Evolutionary conservation across 192 early-diverging fungal genomes (phyloP).

Genomic region (Coemansia reversa): DNA sequence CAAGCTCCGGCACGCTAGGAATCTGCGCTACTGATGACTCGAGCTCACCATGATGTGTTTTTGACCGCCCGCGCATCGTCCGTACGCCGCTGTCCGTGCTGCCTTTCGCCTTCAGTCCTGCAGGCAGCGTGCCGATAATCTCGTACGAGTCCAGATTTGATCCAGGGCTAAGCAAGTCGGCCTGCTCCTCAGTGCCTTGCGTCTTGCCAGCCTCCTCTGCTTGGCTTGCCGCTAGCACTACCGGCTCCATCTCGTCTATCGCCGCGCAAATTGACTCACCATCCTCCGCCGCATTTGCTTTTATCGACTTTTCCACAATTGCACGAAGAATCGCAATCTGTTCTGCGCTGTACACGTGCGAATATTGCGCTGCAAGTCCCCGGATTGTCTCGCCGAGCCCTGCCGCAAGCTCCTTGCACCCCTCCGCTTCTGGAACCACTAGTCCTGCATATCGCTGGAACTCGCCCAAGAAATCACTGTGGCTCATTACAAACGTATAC

Average conservation of each 20-base stretch:
- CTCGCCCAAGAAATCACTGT: constrained; percentile 46
- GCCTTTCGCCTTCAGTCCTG: constrained; percentile 4
- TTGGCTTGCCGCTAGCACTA: background rate
- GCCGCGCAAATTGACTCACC: constrained; percentile 6
- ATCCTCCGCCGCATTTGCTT: constrained; percentile 2
- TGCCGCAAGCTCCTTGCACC: constrained; percentile 6
- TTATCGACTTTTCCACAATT: constrained; percentile 21
- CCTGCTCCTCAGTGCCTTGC: constrained; percentile 1
- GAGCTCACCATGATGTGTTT: constrained; percentile 43
- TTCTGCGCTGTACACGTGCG: constrained; percentile 23
- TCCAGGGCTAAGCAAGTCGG: constrained; percentile 7
- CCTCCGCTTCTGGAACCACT: constrained; percentile 32
- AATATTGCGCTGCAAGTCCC: constrained; percentile 28
- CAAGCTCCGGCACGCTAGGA: constrained; percentile 46
- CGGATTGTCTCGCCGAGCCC: constrained; percentile 21
- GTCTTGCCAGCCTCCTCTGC: constrained; percentile 5
- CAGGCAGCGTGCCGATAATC: constrained; percentile 19
- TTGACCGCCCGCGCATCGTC: constrained; percentile 40
- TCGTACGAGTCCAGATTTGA: constrained; percentile 31
- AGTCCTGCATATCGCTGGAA: constrained; percentile 54
- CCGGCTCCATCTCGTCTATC: constrained; percentile 44
- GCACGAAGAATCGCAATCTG: constrained; percentile 31
- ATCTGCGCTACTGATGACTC: constrained; percentile 43
- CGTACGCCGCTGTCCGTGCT: constrained; percentile 7
- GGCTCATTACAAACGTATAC: constrained; percentile 45